Evolutionary conservation across 2,329 filamentous ascomycete genomes (phyloP), one percentile per base, ranked within the genome.

Genomic region (Aspergillus fumigatiaffinis): DNA sequence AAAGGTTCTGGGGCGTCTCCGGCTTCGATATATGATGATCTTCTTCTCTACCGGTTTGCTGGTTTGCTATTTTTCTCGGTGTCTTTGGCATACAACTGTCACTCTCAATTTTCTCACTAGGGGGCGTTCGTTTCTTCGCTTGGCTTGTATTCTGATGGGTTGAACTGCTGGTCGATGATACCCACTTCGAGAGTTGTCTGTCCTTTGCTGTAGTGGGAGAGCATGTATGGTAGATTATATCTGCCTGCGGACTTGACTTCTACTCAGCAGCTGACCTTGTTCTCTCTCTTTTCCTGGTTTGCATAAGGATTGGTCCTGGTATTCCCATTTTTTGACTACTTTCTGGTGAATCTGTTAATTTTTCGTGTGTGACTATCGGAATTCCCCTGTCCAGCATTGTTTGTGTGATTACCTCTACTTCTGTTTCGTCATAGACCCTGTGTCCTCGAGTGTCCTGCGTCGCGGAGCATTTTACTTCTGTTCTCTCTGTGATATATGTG

Each of bases 1-100:
- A 65, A 68, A 60, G 60, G 58, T 58, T 54, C 47, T 60, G 60
- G n/a, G 60, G 68, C 63, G 62, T 68, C 68, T 41, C 56, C 26
- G 29, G 57, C 42, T 61, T 62, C 60, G 60, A 63, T 66, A 60
- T 56, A 57, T 46, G 26, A 55, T 51, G 58, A 38, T 58, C 44
- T 50, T 55, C 28, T 61, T 47, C 53, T 60, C 52, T 52, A 50
- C 46, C 56, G 55, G 55, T 35, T 60, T 57, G 42, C 50, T 53
- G 47, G 53, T 49, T 51, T 47, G 56, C 54, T 47, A 55, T 55
- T 58, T 60, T 56, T 47, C 20, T 26, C 46, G n/a, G 35, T 49
- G 52, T 52, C 44, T 35, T 52, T 52, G 50, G 52, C 17, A 50
- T 41, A 53, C 53, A 52, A 51, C 54, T 49, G 44, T 61, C 58